These are phyloP conservation scores for Fragaria iinumae DNA, from an alignment of 306 rosid genomes.

Conservation along the genomic window DNA sequence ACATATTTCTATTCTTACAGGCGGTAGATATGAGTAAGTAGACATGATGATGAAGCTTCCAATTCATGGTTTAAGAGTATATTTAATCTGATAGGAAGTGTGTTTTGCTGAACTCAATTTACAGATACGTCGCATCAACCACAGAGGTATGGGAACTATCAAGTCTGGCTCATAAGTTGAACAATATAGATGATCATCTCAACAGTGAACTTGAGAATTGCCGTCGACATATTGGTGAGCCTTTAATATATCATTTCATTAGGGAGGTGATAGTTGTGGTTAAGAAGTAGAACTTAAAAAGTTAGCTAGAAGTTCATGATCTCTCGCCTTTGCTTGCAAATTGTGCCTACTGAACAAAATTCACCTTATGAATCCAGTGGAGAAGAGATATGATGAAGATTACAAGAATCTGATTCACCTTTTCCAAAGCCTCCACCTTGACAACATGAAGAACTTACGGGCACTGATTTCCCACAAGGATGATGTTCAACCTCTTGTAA, in stretches of 20 bases:
- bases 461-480: constrained; percentile 55
- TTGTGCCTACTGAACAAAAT: constrained; percentile 16
- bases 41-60: not conserved
- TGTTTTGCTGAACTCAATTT: constrained; percentile 19
- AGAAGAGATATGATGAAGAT: constrained; percentile 54
- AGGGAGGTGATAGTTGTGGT: not conserved
- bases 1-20: constrained; percentile 53
- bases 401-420: constrained; percentile 49
- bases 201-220: constrained; percentile 50
- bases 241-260: not conserved
- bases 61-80: not conserved
- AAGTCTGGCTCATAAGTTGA: constrained; percentile 72
- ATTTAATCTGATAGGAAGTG: not conserved
- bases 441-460: constrained; percentile 66
- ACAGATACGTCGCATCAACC: constrained; percentile 53
- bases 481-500: constrained; percentile 52
- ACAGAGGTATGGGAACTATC: constrained; percentile 75
- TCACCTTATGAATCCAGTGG: constrained; percentile 43
- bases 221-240: constrained; percentile 55
- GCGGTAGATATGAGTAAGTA: constrained; percentile 69
- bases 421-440: constrained; percentile 49
- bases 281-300: not conserved
- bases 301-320: not conserved
- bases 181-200: constrained; percentile 60
- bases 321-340: not conserved